Conservation (phyloP, 2,329 filamentous ascomycete species). For the Tolypocladium cylindrosporum region DNA sequence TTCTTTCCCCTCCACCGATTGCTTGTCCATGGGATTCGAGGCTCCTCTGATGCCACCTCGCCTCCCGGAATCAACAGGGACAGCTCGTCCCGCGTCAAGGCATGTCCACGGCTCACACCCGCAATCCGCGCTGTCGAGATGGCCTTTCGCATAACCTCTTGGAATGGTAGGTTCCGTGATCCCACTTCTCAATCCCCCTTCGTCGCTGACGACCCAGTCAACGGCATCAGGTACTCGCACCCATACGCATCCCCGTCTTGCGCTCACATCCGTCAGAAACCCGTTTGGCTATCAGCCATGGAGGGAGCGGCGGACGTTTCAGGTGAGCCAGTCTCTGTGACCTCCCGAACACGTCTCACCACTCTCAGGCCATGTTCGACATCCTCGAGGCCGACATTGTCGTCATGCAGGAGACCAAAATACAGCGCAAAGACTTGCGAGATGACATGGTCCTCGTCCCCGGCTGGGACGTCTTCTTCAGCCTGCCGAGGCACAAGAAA, state of each 20-base stretch:
- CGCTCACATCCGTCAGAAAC: slow-evolving; percentile 40
- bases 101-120: not conserved
- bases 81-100: not conserved
- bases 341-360: too few species aligned
- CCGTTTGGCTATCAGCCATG: slow-evolving; percentile 81
- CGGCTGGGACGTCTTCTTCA: slow-evolving; percentile 96
- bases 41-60: too few species aligned
- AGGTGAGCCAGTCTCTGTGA: slow-evolving; percentile 32
- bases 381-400: slow-evolving; percentile 87
- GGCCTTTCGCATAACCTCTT: slow-evolving; percentile 73
- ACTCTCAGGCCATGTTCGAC: slow-evolving; percentile 75
- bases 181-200: too few species aligned
- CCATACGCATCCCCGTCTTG: too few species aligned
- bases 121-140: slow-evolving; percentile 28
- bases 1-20: too few species aligned
- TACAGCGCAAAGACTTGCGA: slow-evolving; percentile 79
- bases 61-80: too few species aligned
- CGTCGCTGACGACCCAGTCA: slow-evolving; percentile 40
- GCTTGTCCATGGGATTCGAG: too few species aligned
- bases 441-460: slow-evolving; percentile 95
- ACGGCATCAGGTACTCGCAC: slow-evolving; percentile 54
- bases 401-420: slow-evolving; percentile 92
- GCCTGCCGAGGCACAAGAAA: slow-evolving; percentile 87
- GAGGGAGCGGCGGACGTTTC: slow-evolving; percentile 59
- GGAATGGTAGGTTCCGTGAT: slow-evolving; percentile 55